A percentile compares a stretch with the other conserved stretches of the same genome.
Evolutionary conservation across 1,139 yeast species (phyloP).

Genomic region (Hanseniaspora sp.): DNA sequence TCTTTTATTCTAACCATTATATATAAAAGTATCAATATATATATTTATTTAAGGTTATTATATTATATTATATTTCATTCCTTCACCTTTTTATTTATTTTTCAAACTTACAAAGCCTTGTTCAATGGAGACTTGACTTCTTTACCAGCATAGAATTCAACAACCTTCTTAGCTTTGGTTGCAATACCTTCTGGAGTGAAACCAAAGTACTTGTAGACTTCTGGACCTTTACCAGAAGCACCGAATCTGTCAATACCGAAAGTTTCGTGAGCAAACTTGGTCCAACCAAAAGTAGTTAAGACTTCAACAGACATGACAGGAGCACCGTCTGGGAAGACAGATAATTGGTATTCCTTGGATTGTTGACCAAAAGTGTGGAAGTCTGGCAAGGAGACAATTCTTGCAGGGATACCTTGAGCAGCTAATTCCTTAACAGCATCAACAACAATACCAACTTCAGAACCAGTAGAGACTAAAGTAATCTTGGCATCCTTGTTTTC

Average conservation of each 20-base stretch:
- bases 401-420: slow-evolving; percentile 58
- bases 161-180: slow-evolving; percentile 68
- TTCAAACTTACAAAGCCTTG: slow-evolving; percentile 48
- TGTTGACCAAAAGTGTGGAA: slow-evolving; percentile 83
- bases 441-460: slow-evolving; percentile 79
- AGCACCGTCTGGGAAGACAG: slow-evolving; percentile 87
- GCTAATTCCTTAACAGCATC: slow-evolving; percentile 68
- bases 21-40: too few species aligned
- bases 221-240: slow-evolving; percentile 86
- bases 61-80: too few species aligned
- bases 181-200: slow-evolving; percentile 93
- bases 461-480: slow-evolving; percentile 84
- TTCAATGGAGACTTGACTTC: slow-evolving; percentile 63
- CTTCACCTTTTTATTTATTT: too few species aligned
- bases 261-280: slow-evolving; percentile 91
- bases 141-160: slow-evolving; percentile 74
- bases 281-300: slow-evolving; percentile 86
- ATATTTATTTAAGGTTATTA: too few species aligned
- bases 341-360: slow-evolving; percentile 62
- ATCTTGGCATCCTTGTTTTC: slow-evolving; percentile 41
- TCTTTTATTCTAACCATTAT: too few species aligned
- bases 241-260: slow-evolving; percentile 95
- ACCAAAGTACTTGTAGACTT: slow-evolving; percentile 72
- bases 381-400: slow-evolving; percentile 89
- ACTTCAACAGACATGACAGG: slow-evolving; percentile 95